Base-by-base conservation (phyloP, 345 rosid genomes). In the Citrus cavaleriei region DNA sequence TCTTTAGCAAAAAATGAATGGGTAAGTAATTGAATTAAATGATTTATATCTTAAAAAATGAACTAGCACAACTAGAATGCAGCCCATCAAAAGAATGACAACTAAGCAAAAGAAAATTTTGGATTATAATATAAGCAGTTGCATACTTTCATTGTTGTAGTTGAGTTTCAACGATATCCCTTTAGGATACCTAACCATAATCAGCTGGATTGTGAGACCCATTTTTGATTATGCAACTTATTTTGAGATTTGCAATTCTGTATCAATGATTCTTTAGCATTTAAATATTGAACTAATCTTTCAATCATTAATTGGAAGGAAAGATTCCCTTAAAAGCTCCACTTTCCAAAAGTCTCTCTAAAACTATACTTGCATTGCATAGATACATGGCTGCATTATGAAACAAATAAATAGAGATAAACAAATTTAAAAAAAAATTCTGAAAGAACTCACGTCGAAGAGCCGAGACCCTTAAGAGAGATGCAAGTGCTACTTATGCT, bases 271-370 rank as follows among this genome's bases (percentile, higher is more conserved):
- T 24, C 21, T 37, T n/a, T 13, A 61, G n/a, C 28, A 19, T 63
- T 54, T 54, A 18, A 18, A 54, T 54, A 54, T 58, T 46, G 24
- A 73, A n/a, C 35, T n/a, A 42, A 60, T 16, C 68, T 74, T 61
- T 77, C 37, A 22, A 32, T 57, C 65, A 57, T 77, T 37, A 77
- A 58, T 16, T 68, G 57, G n/a, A 54, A 77, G 69, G 30, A 68
- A 38, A 68, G 10, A 16, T 68, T 38, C 80, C 32, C 32, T 18
- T 10, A 25, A 77, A 68, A 40, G 10, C 24, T 77, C 42, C 42
- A 64, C 12, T 63, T 62, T 62, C 40, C 58, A 62, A 16, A 61
- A 61, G 51, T n/a, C 16, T 7, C 49, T 51, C n/a, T 30, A 37
- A 65, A 46, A 34, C 54, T 32, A 7, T 51, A 25, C 64, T 46